Evolutionary conservation across 208 protist genomes (phyloP), one percentile per base, ranked within the genome.

Genomic region (Phytomonas francai): DNA sequence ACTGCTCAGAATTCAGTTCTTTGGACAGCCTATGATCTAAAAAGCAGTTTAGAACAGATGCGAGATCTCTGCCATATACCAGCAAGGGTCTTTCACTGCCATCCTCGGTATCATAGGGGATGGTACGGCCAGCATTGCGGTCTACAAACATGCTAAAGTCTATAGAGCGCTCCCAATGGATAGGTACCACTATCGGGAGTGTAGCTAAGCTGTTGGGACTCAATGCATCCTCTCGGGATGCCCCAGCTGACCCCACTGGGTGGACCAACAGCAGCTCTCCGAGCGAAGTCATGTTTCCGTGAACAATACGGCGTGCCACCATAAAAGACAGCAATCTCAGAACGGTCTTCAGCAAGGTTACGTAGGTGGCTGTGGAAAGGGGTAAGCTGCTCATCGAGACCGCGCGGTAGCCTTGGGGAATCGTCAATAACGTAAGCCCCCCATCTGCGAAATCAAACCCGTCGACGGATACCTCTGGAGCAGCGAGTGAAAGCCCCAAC

Each of bases 61-160:
- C 64, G 8, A 95, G 36, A 65, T 95, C 90, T 5, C 70, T 84
- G 54, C 85, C 78, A 45, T 89, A 77, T 49, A 70, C 79, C n/a
- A 88, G 62, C 19, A 80, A 64, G 25, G 77, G 67, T 56, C 54
- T 59, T 12, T 63, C 39, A 14, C 51, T 36, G 14, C 30, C 28
- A 51, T 85, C 83, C 45, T 88, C 70, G 19, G 75, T 71, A 39
- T 90, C 76, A 49, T 87, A 84, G 0, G 84, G 81, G 36, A 95
- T 74, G 16, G 76, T 92, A 16, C 87, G 87, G 22, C 90, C 90
- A 0, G 79, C 90, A 64, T 88, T 85, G 69, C 90, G 87, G 68
- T 95, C 90, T 12, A 83, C 73, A 77, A 91, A 95, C 85, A 95
- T 92, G 74, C 82, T 83, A 65, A 95, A 95, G 74, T 95, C 90